Evolutionary conservation across 805 yeast species (phyloP).

Genomic region (Candida endomychidarum): DNA sequence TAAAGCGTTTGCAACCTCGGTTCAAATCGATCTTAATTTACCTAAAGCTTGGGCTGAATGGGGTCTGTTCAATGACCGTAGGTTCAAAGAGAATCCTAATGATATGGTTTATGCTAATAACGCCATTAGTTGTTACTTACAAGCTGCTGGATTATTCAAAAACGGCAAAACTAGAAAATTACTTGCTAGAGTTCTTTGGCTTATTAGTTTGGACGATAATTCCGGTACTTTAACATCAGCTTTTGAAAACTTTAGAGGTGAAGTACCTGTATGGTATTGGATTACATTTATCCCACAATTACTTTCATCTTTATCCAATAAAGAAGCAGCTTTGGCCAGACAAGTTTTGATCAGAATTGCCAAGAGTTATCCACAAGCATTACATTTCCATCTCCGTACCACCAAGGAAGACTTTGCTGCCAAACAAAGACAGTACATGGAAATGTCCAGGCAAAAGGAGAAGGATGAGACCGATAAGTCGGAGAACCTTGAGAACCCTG

Average conservation of each 20-base stretch:
- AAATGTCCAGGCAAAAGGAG: conserved; percentile 25
- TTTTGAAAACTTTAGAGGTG: conserved; percentile 90
- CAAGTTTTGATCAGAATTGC: conserved; percentile 89
- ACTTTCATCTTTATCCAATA: conserved; percentile 83
- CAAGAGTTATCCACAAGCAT: conserved; percentile 94
- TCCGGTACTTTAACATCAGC: conserved; percentile 80
- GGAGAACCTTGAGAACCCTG: conserved; percentile 9
- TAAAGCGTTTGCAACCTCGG: conserved; percentile 97
- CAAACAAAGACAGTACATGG: conserved; percentile 70
- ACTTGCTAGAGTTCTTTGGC: conserved; percentile 88
- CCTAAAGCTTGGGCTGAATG: conserved; percentile 99
- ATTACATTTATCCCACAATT: conserved; percentile 95
- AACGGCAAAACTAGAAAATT: conserved; percentile 87
- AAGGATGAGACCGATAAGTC: conserved; percentile 4
- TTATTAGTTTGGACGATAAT: conserved; percentile 85
- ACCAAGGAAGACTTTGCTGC: conserved; percentile 92
- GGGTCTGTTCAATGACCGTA: conserved; percentile 92
- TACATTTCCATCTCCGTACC: conserved; percentile 93
- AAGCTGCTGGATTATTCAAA: conserved; percentile 96
- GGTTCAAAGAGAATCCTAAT: conserved; percentile 79
- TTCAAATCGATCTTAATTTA: conserved; percentile 87
- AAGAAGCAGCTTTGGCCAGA: conserved; percentile 86
- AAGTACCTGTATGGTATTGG: conserved; percentile 99
- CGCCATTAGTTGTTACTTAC: conserved; percentile 93
- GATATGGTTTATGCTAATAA: conserved; percentile 85